Conservation (phyloP, 495 filamentous ascomycete species). For the Penicillium mononematosum region DNA sequence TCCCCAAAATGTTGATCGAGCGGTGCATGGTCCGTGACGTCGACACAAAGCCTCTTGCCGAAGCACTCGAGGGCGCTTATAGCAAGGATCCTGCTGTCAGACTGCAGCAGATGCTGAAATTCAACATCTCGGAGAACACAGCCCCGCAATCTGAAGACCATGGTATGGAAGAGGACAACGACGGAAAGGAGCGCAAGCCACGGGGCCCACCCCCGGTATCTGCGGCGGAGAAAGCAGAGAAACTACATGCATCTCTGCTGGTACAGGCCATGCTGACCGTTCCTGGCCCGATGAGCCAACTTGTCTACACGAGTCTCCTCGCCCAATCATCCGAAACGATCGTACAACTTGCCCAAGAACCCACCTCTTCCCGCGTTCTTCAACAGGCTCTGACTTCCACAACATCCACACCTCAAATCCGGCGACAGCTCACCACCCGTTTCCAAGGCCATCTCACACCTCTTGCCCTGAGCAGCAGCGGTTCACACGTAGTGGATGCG, state of each 20-base stretch:
- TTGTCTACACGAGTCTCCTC: slow-evolving; percentile 57
- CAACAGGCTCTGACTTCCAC: slow-evolving; percentile 63
- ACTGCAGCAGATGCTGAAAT: slow-evolving; percentile 57
- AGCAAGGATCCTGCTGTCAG: slow-evolving; percentile 53
- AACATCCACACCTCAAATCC: slow-evolving; percentile 57
- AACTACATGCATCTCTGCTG: slow-evolving; percentile 62
- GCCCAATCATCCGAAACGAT: slow-evolving; percentile 42
- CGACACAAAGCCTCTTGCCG: slow-evolving; percentile 59
- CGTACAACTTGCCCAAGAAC: slow-evolving; percentile 54
- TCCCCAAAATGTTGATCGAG: slow-evolving; percentile 80
- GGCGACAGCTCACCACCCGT: slow-evolving; percentile 58
- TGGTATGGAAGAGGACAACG: slow-evolving; percentile 30
- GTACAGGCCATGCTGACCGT: slow-evolving; percentile 63
- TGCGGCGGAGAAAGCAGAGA: slow-evolving; percentile 35
- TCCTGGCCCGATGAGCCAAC: slow-evolving; percentile 53
- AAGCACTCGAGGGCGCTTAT: slow-evolving; percentile 58
- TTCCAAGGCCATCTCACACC: slow-evolving; percentile 59
- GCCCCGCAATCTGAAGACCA: slow-evolving; percentile 20
- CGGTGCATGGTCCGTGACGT: slow-evolving; percentile 68
- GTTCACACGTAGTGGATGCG: slow-evolving; percentile 75
- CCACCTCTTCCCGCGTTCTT: slow-evolving; percentile 65
- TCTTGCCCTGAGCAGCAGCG: slow-evolving; percentile 68
- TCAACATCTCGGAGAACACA: slow-evolving; percentile 35
- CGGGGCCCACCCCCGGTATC: slow-evolving; percentile 10
- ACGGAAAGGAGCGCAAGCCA: slow-evolving; percentile 34